phyloP scores from a whole-genome alignment of 1,284 basidiomycete genomes.

The Fistulina hepatica region DNA sequence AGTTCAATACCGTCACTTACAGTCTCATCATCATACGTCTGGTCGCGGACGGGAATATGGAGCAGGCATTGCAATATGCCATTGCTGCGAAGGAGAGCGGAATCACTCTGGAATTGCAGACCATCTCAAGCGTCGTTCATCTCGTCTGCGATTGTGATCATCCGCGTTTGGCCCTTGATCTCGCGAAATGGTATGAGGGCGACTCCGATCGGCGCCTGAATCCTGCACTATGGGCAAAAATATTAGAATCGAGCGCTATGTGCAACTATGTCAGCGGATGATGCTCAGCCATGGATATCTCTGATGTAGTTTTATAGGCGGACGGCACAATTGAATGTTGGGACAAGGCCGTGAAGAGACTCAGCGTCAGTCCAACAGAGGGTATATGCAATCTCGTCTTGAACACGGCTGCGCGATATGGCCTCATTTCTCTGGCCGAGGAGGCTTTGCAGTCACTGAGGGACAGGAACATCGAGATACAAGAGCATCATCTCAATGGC shows the following conservation, averaged over 20 bases:
- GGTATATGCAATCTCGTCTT: conserved; percentile 62
- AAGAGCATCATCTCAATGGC: conserved; percentile 64
- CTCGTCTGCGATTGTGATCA: too few species aligned
- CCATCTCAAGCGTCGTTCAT: too few species aligned
- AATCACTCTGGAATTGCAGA: too few species aligned
- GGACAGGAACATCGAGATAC: conserved; percentile 33
- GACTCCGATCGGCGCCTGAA: conserved; percentile 41
- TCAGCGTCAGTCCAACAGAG: conserved; percentile 57
- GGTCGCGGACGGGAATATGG: too few species aligned
- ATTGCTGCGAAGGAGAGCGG: too few species aligned
- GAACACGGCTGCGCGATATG: conserved; percentile 61
- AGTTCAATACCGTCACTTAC: too few species aligned
- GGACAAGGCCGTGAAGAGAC: conserved; percentile 43
- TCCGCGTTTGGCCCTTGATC: conserved; percentile 62
- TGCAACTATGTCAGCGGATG: conserved; percentile 45
- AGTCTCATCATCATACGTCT: too few species aligned
- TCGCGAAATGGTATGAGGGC: conserved; percentile 48
- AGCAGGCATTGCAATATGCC: too few species aligned
- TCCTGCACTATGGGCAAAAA: conserved; percentile 45
- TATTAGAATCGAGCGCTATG: conserved; percentile 47
- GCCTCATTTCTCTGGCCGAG: conserved; percentile 56
- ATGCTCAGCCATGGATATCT: conserved; percentile 2
- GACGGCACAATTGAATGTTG: conserved; percentile 59
- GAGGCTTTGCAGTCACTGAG: conserved; percentile 50
- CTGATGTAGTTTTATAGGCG: conserved; percentile 30